Evolutionary conservation across 495 filamentous ascomycete species (phyloP), one percentile per base, ranked within the genome.

Genomic region (Penicillium bovifimosum): DNA sequence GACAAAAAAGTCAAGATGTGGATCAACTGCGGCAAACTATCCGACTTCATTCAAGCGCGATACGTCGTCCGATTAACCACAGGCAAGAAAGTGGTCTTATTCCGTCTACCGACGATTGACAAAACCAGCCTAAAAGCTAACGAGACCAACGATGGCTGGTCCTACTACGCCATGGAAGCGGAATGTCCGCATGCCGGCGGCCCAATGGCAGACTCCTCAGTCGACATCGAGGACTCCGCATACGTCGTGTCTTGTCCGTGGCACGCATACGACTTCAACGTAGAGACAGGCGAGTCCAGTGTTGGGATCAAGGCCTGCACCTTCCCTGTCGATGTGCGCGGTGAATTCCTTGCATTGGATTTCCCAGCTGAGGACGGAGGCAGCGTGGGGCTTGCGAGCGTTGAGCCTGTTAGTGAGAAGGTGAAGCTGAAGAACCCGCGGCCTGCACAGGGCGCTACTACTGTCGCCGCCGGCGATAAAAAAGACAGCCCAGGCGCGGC

Each of bases 191-290:
- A 80, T 52, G 76, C 76, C 0, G 76, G 76, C 11, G 76, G 76
- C 0, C 76, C 76, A 0, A 78, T 80, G 76, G 61, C 69, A 36
- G 76, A 77, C 46, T 75, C 75, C 0, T 63, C 65, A 16, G 65
- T 80, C 31, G 76, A 80, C 47, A 80, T 80, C 54, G 76, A 80
- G 38, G 76, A 80, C 49, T 78, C 76, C 0, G 74, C 73, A 0
- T 80, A 80, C 49, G 63, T 80, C 43, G 76, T 68, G n/a, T 78
- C 76, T 0, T 80, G 76, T 48, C 76, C 76, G 16, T 80, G 76
- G 76, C 76, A 80, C 57, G 76, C 76, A 4, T 80, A 80, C 62
- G 76, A 80, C 53, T 80, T 80, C 57, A 80, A 80, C 52, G 73
- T 80, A 54, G 75, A 80, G 60, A 80, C 76, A 1, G 76, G 76